Base-by-base conservation (phyloP, 2,329 filamentous ascomycete species). In the Endothia cerciana region DNA sequence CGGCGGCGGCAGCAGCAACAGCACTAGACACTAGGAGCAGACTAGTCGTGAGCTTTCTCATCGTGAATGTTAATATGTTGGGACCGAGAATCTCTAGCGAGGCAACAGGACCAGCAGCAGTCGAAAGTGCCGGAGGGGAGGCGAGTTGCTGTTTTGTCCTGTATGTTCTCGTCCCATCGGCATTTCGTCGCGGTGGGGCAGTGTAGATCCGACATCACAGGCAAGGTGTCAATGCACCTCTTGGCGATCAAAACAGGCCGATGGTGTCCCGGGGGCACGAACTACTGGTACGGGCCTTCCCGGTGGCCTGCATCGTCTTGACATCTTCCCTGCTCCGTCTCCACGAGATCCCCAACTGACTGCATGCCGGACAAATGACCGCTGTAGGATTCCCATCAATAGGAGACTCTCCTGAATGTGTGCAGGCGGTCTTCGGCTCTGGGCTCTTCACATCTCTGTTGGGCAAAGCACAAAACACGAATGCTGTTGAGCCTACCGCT, bases 1-100 rank as follows among this genome's bases (percentile, higher is more conserved):
- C 15, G 71, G 90, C 86, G 71, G 90, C 86, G 64, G 92, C 92
- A 76, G 89, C 89, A 73, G 86, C 85, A 65, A 91, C 91, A 76
- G 87, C 85, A 47, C 61, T 55, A 56, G 55, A 63, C 56, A 33
- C 60, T 43, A 63, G 22, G 25, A 60, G 28, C 19, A 66, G 22
- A 40, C 4, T 25, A 7, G n/a, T 49, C 25, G n/a, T 8, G 22
- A 43, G 45, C 13, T 8, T 15, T 25, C 33, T 51, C 59, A 61
- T 61, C 11, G 15, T 60, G 25, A 33, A 47, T 15, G 2, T 6
- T 25, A 15, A 22, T 15, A 13, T 6, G 55, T 19, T 17, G 17
- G 41, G 4, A 11, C 2, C 10, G 30, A 55, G 17, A 55, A 2
- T 7, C n/a, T 7, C 2, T 7, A 11, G 11, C 11, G 22, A 30